A percentile compares a stretch with the other conserved stretches of the same genome.
These are phyloP conservation scores for Williopsis jadinii DNA, from an alignment of 1,139 yeast genomes.

Conservation along the genomic window DNA sequence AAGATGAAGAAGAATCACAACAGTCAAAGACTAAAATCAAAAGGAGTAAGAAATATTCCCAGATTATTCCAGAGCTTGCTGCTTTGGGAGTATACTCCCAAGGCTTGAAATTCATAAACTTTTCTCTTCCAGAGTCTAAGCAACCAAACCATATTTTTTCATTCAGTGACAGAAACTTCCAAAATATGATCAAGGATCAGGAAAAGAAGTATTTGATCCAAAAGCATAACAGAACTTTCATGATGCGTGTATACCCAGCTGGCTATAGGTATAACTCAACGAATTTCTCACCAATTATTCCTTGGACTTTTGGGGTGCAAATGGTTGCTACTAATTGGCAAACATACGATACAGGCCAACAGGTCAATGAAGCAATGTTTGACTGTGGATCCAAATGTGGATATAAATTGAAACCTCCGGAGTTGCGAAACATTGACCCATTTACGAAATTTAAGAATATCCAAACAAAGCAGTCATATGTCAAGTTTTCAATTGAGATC, in stretches of 20 bases:
- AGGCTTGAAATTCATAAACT: conserved; percentile 75
- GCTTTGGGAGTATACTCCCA: conserved; percentile 53
- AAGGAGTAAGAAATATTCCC: conserved; percentile 23
- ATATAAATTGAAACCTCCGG: conserved; percentile 66
- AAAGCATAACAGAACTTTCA: conserved; percentile 68
- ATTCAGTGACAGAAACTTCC: conserved; percentile 65
- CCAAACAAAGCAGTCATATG: conserved; percentile 11
- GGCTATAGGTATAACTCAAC: conserved; percentile 68
- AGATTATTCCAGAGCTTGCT: conserved; percentile 46
- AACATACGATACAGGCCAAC: conserved; percentile 83
- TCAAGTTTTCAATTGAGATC: conserved; percentile 37
- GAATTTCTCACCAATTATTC: conserved; percentile 70
- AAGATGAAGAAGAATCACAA: conserved; percentile 10
- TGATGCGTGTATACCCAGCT: conserved; percentile 88
- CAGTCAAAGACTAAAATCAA: conserved; percentile 7
- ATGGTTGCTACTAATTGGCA: conserved; percentile 99
- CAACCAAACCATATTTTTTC: conserved; percentile 80
- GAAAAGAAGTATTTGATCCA: conserved; percentile 45
- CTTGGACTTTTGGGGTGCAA: conserved; percentile 84
- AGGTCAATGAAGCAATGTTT: conserved; percentile 83
- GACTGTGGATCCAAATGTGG: conserved; percentile 54
- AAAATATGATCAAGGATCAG: conserved; percentile 56
- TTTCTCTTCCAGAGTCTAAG: conserved; percentile 82
- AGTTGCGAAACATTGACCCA: conserved; percentile 22
- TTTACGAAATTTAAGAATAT: conserved; percentile 22